phyloP scores from a whole-genome alignment of 2,329 filamentous ascomycete genomes.

The Hymenoscyphus infarciens region DNA sequence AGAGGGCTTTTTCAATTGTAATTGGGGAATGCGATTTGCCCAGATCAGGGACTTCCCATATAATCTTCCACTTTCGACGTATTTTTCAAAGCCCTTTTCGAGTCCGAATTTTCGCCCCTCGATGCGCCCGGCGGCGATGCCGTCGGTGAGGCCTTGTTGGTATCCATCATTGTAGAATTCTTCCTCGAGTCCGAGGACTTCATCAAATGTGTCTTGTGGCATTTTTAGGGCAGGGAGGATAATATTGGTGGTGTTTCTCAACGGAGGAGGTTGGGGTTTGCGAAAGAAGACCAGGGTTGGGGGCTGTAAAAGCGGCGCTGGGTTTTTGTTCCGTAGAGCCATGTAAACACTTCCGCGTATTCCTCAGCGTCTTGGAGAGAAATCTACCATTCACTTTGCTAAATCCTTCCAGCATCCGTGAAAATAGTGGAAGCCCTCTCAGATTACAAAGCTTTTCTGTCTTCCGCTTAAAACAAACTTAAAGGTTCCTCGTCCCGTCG shows the following conservation, averaged over 20 bases:
- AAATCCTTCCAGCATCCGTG: too few relatives aligned
- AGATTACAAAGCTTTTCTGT: too few relatives aligned
- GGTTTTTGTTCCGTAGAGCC: too few relatives aligned
- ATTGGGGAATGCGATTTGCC: constrained; percentile 62
- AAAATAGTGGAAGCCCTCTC: too few relatives aligned
- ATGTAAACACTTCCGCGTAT: too few relatives aligned
- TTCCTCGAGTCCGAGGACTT: constrained; percentile 57
- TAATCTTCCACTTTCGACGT: constrained; percentile 72
- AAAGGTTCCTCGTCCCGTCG: too few relatives aligned
- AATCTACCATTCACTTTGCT: too few relatives aligned
- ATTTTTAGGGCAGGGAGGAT: constrained; percentile 19
- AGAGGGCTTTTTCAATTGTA: not conserved
- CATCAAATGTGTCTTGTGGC: constrained; percentile 32
- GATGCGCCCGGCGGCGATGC: constrained; percentile 70
- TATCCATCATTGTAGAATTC: constrained; percentile 82
- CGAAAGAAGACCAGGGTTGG: too few relatives aligned
- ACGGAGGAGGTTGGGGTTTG: not conserved
- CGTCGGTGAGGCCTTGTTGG: constrained; percentile 69
- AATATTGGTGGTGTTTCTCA: not conserved
- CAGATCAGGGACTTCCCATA: constrained; percentile 80
- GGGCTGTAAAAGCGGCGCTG: too few relatives aligned
- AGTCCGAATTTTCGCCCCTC: constrained; percentile 90
- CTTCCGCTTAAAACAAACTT: too few relatives aligned
- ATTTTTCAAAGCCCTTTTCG: constrained; percentile 92
- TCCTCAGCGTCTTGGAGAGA: too few relatives aligned